Percentiles rank a stretch among this genome's conserved stretches.
These are phyloP conservation scores for Tillandsia leiboldiana DNA, from an alignment of 176 grass and related monocot genomes.

Conservation along the genomic window DNA sequence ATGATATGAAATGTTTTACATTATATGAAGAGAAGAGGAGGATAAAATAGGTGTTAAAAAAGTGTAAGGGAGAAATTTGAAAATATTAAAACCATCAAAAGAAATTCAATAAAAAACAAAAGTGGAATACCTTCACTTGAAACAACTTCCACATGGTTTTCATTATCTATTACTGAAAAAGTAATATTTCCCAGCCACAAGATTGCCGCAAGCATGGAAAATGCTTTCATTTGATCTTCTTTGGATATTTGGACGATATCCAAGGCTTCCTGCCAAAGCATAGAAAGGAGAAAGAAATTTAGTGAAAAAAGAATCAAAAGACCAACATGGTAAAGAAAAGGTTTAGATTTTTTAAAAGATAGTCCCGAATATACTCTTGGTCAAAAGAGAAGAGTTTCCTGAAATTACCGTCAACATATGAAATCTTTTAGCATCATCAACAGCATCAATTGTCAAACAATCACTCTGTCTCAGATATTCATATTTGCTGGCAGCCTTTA, in stretches of 20 bases:
- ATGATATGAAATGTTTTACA: neutral
- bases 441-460: constrained; percentile 74
- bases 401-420: constrained; percentile 58
- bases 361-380: neutral
- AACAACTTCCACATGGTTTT: constrained; percentile 94
- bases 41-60: neutral
- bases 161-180: constrained; percentile 78
- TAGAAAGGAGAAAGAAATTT: constrained; percentile 13
- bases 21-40: neutral
- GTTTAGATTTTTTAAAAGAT: neutral
- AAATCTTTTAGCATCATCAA: constrained; percentile 82
- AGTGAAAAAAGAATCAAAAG: neutral
- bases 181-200: constrained; percentile 93
- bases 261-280: constrained; percentile 50
- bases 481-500: constrained; percentile 62
- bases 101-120: constrained; percentile 3
- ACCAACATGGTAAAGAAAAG: neutral
- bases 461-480: constrained; percentile 84
- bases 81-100: neutral
- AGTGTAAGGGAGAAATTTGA: constrained; percentile 1
- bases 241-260: constrained; percentile 68
- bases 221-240: constrained; percentile 76
- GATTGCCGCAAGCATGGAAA: constrained; percentile 76
- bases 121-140: constrained; percentile 59
- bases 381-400: neutral